Evolutionary conservation across 306 rosid species (phyloP), one percentile per base, ranked within the genome.

Genomic region (Rosa rugosa): DNA sequence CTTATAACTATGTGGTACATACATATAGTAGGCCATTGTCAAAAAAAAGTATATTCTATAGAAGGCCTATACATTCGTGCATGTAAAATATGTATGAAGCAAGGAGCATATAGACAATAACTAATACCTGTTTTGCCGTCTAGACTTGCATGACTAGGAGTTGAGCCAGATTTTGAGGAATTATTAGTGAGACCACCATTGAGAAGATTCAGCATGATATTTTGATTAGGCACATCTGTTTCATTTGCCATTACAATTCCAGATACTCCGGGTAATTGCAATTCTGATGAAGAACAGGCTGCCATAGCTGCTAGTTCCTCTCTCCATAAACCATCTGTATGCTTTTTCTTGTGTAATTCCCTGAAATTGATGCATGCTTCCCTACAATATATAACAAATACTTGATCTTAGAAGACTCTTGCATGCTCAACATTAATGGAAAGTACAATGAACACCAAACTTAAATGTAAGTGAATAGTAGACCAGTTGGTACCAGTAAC

Each of bases 341-440:
- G 71, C 47, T 63, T 75, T 75, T 75, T 47, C 60, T 75, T 75
- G 79, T 62, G 65, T 75, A 75, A 38, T 63, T 75, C 79, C 79
- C 53, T 63, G 60, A 62, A 63, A 49, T 46, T 75, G 36, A 63
- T 31, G 71, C 79, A 62, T 31, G 79, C 79, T 62, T 75, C 79
- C 79, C 79, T 75, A 31, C 36, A 57, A 53, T n/a, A 46, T 63
- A 31, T 63, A 62, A 63, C 59, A 67, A 62, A 60, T 27, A 59
- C 17, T 14, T 13, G 69, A 41, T 56, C 40, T 74, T 57, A 22
- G 16, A 46, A 57, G 40, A 75, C 56, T 59, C 42, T 40, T 4
- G 77, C 54, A 22, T 34, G 69, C 16, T 57, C 77, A 41, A 4
- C 8, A 74, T 75, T 59, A 57, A 12, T 13, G 54, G 16, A 56